Conservation (phyloP, 306 rosid genomes). For the Fragaria ananassa region DNA sequence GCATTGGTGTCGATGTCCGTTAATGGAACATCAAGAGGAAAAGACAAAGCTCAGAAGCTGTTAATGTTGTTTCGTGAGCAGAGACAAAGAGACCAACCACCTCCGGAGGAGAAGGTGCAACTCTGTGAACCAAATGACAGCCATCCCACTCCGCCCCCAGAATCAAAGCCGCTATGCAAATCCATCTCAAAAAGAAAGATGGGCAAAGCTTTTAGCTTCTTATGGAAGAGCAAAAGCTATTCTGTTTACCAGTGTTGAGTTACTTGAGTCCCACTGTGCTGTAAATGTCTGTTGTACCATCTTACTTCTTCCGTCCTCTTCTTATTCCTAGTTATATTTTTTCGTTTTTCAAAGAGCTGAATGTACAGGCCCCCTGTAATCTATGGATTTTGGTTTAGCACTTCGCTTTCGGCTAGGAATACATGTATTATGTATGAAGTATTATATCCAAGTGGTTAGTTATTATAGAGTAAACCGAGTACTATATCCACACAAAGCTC, state of each 20-base stretch:
- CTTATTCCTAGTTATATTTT: slow-evolving; percentile 22
- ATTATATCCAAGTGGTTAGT: slow-evolving; percentile 23
- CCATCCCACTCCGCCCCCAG: slow-evolving; percentile 37
- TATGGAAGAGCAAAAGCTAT: slow-evolving; percentile 79
- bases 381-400: slow-evolving; percentile 60
- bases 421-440: slow-evolving; percentile 41
- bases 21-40: slow-evolving; percentile 84
- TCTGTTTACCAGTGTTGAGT: slow-evolving; percentile 87
- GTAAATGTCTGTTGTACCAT: slow-evolving; percentile 59
- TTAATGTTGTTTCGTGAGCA: slow-evolving; percentile 86
- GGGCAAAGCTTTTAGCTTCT: slow-evolving; percentile 65
- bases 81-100: slow-evolving; percentile 67
- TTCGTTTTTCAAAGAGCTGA: slow-evolving; percentile 43
- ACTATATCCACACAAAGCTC: background rate
- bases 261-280: slow-evolving; percentile 40
- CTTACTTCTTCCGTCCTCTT: slow-evolving; percentile 28
- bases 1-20: slow-evolving; percentile 86
- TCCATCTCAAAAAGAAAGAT: slow-evolving; percentile 65
- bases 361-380: slow-evolving; percentile 86
- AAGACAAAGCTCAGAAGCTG: slow-evolving; percentile 82
- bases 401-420: slow-evolving; percentile 28
- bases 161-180: slow-evolving; percentile 70
- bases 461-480: background rate
- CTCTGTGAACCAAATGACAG: slow-evolving; percentile 42
- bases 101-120: slow-evolving; percentile 31